Evolutionary conservation across 805 yeast genomes (phyloP).

Genomic region (Maudiozyma saulgeensis): DNA sequence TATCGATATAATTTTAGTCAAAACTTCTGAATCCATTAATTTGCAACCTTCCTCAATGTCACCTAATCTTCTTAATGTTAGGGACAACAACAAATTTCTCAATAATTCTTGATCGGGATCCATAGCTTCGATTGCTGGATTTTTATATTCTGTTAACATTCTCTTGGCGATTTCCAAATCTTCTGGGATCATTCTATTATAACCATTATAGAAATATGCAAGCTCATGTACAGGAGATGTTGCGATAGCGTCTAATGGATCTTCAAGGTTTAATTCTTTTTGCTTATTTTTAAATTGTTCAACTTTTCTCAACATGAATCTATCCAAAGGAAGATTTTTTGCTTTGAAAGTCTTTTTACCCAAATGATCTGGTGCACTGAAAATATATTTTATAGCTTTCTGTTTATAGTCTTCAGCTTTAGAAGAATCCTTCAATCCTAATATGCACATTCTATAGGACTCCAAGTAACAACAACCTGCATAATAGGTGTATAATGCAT

Average conservation of each 20-base stretch:
- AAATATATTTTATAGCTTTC: slow-evolving; percentile 50
- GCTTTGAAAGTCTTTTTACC: slow-evolving; percentile 65
- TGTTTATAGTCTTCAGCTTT: slow-evolving; percentile 41
- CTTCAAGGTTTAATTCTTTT: slow-evolving; percentile 30
- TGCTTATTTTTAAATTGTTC: slow-evolving; percentile 36
- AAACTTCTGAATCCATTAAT: slow-evolving; percentile 44
- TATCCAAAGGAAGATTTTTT: slow-evolving; percentile 83
- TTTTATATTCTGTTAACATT: slow-evolving; percentile 42
- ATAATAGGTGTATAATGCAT: slow-evolving; percentile 71
- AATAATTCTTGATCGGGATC: slow-evolving; percentile 54
- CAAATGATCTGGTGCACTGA: slow-evolving; percentile 56
- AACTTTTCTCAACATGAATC: slow-evolving; percentile 64
- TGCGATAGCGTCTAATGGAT: slow-evolving; percentile 70
- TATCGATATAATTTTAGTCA: slow-evolving; percentile 33
- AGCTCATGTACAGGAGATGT: slow-evolving; percentile 79
- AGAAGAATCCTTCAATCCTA: slow-evolving; percentile 31
- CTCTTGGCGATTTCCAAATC: slow-evolving; percentile 45
- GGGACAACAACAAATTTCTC: slow-evolving; percentile 50
- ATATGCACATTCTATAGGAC: slow-evolving; percentile 59
- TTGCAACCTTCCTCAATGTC: slow-evolving; percentile 47
- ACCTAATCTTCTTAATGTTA: slow-evolving; percentile 61
- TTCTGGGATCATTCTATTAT: slow-evolving; percentile 64
- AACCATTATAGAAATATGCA: slow-evolving; percentile 87
- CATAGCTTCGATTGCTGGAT: slow-evolving; percentile 38
- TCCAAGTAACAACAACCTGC: slow-evolving; percentile 84